Evolutionary conservation across 306 rosid species (phyloP).

Genomic region (Sophora flavescens): DNA sequence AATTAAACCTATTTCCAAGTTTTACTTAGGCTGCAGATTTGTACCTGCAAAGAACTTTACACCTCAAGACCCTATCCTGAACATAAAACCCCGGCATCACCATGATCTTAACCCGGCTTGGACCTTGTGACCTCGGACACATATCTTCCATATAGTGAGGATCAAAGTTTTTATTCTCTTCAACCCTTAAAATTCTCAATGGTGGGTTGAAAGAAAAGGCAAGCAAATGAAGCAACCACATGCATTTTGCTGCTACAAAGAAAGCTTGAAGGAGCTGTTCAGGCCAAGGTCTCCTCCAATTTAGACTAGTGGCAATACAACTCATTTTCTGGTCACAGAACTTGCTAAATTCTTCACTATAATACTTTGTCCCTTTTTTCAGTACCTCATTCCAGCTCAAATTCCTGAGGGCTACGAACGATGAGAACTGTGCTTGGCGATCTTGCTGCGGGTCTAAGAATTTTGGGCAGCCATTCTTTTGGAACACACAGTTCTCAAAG

Average conservation of each 20-base stretch:
- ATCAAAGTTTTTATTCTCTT: constrained; percentile 80
- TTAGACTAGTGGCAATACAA: constrained; percentile 65
- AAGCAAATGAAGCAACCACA: constrained; percentile 94
- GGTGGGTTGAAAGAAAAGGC: constrained; percentile 90
- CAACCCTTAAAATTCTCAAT: constrained; percentile 80
- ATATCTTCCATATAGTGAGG: constrained; percentile 92
- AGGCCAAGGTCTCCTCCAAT: constrained; percentile 91
- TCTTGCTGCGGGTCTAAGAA: constrained; percentile 74
- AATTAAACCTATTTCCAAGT: constrained; percentile 23
- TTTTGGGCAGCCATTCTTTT: constrained; percentile 79
- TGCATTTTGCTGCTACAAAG: constrained; percentile 90
- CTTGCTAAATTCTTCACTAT: constrained; percentile 92
- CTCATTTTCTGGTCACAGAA: constrained; percentile 98
- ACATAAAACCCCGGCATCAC: constrained; percentile 96
- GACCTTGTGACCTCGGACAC: constrained; percentile 64
- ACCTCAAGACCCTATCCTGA: constrained; percentile 79
- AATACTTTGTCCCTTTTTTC: constrained; percentile 87
- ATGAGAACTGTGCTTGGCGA: constrained; percentile 73
- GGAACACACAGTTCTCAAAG: constrained; percentile 85
- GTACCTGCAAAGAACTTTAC: constrained; percentile 94
- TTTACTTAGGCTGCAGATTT: constrained; percentile 59
- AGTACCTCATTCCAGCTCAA: constrained; percentile 98
- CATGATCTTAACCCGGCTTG: constrained; percentile 87
- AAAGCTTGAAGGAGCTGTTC: constrained; percentile 94
- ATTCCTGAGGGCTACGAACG: constrained; percentile 79